Evolutionary conservation across 2,329 filamentous ascomycete species (phyloP), one percentile per base, ranked within the genome.

Genomic region (Grosmannia huntii): DNA sequence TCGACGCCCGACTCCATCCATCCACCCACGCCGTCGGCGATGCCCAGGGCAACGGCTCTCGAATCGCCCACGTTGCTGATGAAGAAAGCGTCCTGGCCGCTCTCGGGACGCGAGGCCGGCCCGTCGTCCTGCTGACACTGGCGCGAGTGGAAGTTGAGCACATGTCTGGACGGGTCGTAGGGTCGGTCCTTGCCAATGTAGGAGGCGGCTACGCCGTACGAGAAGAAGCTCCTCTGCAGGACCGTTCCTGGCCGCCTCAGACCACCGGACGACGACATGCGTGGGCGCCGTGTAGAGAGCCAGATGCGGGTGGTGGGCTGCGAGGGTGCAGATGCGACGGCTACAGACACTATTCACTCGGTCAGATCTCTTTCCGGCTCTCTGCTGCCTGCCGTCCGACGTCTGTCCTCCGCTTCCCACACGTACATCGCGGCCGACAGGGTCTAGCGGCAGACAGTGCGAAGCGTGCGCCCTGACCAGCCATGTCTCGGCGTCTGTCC

Each of bases 21-120:
- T 41, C 94, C 94, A 53, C 94, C 94, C 0, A 99, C 94, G 12
- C 94, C 94, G 69, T 99, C 94, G 57, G 91, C 90, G 27, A 99
- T 82, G 21, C 90, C 94, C 64, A 99, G 86, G 0, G 91, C 89
- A 12, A 96, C 81, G 48, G 84, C 78, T 44, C 83, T 79, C 1
- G 80, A 80, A 62, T 84, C 81, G 56, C 87, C 89, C n/a, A 96
- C 76, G 27, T 85, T 83, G 67, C 87, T 82, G 65, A 94, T 86
- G 72, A 99, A 99, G 75, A 96, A 97, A 59, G 94, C 89, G 78
- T 99, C 94, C 72, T 99, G 91, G 19, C 94, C 94, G 55, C 88
- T 94, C 60, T 83, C 86, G 55, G 86, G 88, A 27, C 87, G 83
- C 28, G 56, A 33, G 0, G 53, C 78, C 64, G 75, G 76, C 68